Conservation (phyloP, 805 yeast species). For the Kodamaea hsintzibuensis region DNA sequence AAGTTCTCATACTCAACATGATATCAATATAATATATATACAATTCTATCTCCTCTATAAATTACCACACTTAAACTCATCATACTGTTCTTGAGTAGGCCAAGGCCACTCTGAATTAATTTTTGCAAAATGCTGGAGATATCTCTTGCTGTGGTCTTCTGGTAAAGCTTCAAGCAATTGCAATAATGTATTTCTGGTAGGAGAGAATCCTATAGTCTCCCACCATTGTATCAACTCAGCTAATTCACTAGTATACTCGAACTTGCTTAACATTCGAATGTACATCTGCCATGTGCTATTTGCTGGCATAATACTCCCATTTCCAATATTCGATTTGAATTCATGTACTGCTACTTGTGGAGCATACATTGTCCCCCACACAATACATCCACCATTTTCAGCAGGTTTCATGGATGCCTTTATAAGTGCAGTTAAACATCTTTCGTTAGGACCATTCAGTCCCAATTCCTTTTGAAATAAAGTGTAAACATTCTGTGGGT, state of each 20-base stretch:
- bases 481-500: constrained; percentile 29
- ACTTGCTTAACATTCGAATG: constrained; percentile 49
- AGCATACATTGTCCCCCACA: constrained; percentile 56
- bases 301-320: constrained; percentile 39
- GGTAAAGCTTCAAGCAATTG: constrained; percentile 41
- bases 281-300: constrained; percentile 53
- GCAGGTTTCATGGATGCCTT: constrained; percentile 42
- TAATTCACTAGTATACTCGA: constrained; percentile 50
- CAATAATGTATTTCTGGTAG: constrained; percentile 40
- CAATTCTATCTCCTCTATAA: background rate
- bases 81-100: constrained; percentile 26
- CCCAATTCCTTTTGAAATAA: constrained; percentile 30
- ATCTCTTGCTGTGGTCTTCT: constrained; percentile 35
- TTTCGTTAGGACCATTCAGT: constrained; percentile 26
- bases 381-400: constrained; percentile 18
- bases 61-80: constrained; percentile 1
- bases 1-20: too few species aligned
- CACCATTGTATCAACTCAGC: constrained; percentile 54
- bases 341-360: constrained; percentile 62
- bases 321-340: constrained; percentile 45
- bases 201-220: constrained; percentile 47
- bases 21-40: too few species aligned
- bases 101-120: constrained; percentile 32
- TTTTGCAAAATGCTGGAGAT: constrained; percentile 35
- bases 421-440: constrained; percentile 45